phyloP scores from a whole-genome alignment of 2,329 filamentous ascomycete genomes.

The Hypoxylon sp. region DNA sequence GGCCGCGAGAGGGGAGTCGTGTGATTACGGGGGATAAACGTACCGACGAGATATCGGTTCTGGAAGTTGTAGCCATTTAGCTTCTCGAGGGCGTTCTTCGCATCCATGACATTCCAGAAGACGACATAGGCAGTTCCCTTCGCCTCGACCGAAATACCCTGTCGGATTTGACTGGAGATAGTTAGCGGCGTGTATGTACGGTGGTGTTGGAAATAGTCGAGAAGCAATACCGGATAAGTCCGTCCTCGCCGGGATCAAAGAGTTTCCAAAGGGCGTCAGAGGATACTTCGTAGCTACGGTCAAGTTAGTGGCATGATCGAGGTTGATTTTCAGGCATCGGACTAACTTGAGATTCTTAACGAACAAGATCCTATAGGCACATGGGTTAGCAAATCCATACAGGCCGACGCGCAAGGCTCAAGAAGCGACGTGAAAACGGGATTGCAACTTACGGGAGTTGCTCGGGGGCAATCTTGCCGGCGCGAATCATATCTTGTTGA shows the following conservation, averaged over 20 bases:
- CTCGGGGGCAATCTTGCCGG: conserved; percentile 98
- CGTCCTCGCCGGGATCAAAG: conserved; percentile 68
- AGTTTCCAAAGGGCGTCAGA: conserved; percentile 98
- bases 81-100: conserved; percentile 99
- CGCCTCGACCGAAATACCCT: conserved; percentile 96
- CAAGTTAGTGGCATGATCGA: conserved; percentile 66
- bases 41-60: conserved; percentile 98
- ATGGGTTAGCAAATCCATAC: conserved; percentile 44
- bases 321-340: conserved; percentile 68
- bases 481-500: conserved; percentile 91
- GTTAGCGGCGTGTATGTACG: conserved; percentile 49
- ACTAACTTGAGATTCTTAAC: conserved; percentile 98
- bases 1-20: conserved; percentile 7
- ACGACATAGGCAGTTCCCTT: conserved; percentile 99
- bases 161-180: conserved; percentile 86
- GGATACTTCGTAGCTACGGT: conserved; percentile 92
- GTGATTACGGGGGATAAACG: conserved; percentile 54
- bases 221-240: conserved; percentile 49
- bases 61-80: conserved; percentile 99
- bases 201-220: conserved; percentile 69
- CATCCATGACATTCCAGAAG: conserved; percentile 99
- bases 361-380: conserved; percentile 86
- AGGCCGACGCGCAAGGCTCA: conserved; percentile 11
- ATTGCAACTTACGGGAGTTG: conserved; percentile 85
- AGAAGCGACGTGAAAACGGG: conserved; percentile 40